A percentile compares a stretch with the other conserved stretches of the same genome.
Evolutionary conservation across 164 flowering plant genomes (phyloP).

Genomic region (Paratinospora sagittata): DNA sequence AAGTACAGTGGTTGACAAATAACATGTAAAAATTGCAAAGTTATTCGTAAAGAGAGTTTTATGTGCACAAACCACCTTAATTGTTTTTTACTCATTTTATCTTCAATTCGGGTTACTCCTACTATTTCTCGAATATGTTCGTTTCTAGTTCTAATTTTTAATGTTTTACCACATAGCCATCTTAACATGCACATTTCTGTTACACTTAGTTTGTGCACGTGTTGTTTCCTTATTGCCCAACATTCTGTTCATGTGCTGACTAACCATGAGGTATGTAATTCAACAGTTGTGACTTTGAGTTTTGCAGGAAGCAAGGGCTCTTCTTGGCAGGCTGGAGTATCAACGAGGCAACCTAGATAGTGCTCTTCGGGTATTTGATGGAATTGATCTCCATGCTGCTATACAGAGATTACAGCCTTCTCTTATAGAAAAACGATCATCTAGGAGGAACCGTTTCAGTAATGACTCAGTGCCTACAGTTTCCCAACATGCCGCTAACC

Average conservation of each 20-base stretch:
- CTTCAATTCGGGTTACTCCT: no score
- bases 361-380: slow-evolving; percentile 83
- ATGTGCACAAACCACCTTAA: no score
- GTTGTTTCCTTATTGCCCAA: not conserved
- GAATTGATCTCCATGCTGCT: slow-evolving; percentile 91
- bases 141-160: no score
- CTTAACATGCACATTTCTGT: no score
- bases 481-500: slow-evolving; percentile 76
- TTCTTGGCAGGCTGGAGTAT: slow-evolving; percentile 93
- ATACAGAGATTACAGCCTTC: slow-evolving; percentile 65
- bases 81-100: no score
- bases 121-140: no score
- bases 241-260: not conserved
- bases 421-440: slow-evolving; percentile 34
- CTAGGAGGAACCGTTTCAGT: slow-evolving; percentile 49
- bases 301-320: slow-evolving; percentile 93
- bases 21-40: no score
- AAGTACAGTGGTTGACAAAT: no score
- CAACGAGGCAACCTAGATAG: slow-evolving; percentile 91
- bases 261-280: not conserved
- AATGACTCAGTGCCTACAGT: slow-evolving; percentile 40
- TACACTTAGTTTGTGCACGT: no score
- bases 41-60: no score
- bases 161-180: no score
- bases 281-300: not conserved